Conservation (phyloP, 2,329 filamentous ascomycete genomes). For the Aspergillus luchuensis region DNA sequence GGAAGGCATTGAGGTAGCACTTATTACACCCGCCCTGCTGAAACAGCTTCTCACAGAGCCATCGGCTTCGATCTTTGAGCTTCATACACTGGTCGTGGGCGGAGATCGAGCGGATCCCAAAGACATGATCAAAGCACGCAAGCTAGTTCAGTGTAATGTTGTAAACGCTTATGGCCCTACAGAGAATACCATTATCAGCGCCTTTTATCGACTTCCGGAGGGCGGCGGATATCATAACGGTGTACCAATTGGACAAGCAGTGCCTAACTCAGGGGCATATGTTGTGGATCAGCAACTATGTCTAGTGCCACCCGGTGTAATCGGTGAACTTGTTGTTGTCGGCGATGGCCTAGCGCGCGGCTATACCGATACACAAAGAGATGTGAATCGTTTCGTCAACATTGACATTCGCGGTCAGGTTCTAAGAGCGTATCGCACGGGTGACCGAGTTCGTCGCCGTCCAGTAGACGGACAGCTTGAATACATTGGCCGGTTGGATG, state of each 20-base stretch:
- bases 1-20: not conserved
- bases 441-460: conserved; percentile 2
- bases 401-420: not conserved
- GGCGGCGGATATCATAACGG: not conserved
- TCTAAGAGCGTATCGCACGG: not conserved
- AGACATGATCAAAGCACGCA: not conserved
- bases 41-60: not conserved
- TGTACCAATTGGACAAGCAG: not conserved
- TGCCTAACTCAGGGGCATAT: not conserved
- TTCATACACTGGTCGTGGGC: conserved; percentile 3
- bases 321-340: conserved; percentile 6
- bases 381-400: not conserved
- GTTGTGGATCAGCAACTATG: not conserved
- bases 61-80: not conserved
- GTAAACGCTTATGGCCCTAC: conserved; percentile 6
- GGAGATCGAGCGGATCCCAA: conserved; percentile 9
- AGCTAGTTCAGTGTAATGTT: not conserved
- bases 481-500: conserved; percentile 6
- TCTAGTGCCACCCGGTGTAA: not conserved
- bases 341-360: conserved; percentile 3
- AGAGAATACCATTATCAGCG: conserved; percentile 1
- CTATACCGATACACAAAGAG: not conserved
- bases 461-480: conserved; percentile 4
- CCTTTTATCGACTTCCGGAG: not conserved
- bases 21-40: conserved; percentile 1